Conservation (phyloP, 805 yeast genomes). For the Blastobotrys robertii region DNA sequence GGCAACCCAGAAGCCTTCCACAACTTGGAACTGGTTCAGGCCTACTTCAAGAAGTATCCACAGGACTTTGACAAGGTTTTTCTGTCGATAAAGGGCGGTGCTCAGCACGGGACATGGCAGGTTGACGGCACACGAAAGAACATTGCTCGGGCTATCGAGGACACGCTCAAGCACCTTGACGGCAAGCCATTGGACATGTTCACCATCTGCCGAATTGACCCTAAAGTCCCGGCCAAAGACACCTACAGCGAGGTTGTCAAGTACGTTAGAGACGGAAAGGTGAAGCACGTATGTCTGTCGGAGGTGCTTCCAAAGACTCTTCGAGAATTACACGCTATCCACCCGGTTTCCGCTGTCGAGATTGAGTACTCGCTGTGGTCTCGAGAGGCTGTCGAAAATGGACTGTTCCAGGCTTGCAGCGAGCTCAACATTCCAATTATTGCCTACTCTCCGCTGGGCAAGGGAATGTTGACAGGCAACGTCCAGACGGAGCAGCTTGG, state of each 20-base stretch:
- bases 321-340: slow-evolving; percentile 42
- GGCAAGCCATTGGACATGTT: slow-evolving; percentile 38
- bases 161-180: slow-evolving; percentile 22
- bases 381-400: slow-evolving; percentile 52
- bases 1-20: slow-evolving; percentile 39
- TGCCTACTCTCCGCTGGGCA: slow-evolving; percentile 77
- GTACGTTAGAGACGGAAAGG: slow-evolving; percentile 50
- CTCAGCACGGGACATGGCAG: slow-evolving; percentile 26
- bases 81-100: slow-evolving; percentile 62
- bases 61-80: slow-evolving; percentile 46
- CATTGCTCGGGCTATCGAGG: slow-evolving; percentile 40
- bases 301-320: slow-evolving; percentile 62
- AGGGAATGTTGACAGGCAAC: slow-evolving; percentile 66
- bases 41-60: slow-evolving; percentile 50
- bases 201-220: slow-evolving; percentile 66
- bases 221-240: slow-evolving; percentile 45
- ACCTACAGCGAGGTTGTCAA: slow-evolving; percentile 48
- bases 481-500: slow-evolving; percentile 42
- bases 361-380: slow-evolving; percentile 67
- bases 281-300: slow-evolving; percentile 64
- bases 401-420: slow-evolving; percentile 49
- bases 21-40: slow-evolving; percentile 48
- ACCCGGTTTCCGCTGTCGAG: slow-evolving; percentile 60
- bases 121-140: slow-evolving; percentile 46
- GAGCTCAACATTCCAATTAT: slow-evolving; percentile 55